Evolutionary conservation across 208 protist species (phyloP).

Genomic region (Leishmania tarentolae): DNA sequence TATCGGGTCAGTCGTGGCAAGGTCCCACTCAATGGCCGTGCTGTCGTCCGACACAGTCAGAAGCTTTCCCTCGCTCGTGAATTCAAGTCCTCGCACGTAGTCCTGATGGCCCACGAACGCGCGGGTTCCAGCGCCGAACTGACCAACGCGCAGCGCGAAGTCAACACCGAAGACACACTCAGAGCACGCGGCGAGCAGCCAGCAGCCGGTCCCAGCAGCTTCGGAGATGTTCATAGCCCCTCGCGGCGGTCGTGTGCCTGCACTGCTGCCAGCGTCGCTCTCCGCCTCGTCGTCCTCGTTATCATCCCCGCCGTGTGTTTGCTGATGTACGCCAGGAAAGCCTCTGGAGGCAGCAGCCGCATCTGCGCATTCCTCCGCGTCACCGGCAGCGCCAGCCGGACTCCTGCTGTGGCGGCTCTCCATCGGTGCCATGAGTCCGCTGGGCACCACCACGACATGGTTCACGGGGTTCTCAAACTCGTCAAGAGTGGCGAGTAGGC

Average conservation of each 20-base stretch:
- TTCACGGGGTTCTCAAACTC: constrained; percentile 88
- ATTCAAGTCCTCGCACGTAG: constrained; percentile 84
- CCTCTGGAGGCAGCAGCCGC: constrained; percentile 5
- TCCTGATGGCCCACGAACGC: constrained; percentile 73
- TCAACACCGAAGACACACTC: constrained; percentile 81
- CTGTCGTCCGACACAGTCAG: constrained; percentile 83
- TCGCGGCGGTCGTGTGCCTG: constrained; percentile 4
- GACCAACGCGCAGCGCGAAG: constrained; percentile 35
- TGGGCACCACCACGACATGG: constrained; percentile 66
- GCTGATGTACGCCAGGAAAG: neutral
- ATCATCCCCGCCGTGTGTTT: neutral
- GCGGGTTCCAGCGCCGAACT: constrained; percentile 51
- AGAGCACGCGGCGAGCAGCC: constrained; percentile 80
- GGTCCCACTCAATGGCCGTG: constrained; percentile 80
- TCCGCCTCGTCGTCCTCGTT: constrained; percentile 5
- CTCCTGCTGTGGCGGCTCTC: constrained; percentile 5
- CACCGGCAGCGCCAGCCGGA: constrained; percentile 9
- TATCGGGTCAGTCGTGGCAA: constrained; percentile 41
- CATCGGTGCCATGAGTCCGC: constrained; percentile 20
- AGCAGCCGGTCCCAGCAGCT: constrained; percentile 34
- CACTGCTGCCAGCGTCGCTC: neutral
- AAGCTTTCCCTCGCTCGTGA: constrained; percentile 54
- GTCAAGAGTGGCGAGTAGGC: constrained; percentile 72
- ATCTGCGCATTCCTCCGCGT: neutral
- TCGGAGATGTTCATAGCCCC: constrained; percentile 5